Percentiles rank a stretch among this genome's conserved stretches.
Conservation (phyloP, 2,329 filamentous ascomycete species). For the Aspergillus clavatus region DNA sequence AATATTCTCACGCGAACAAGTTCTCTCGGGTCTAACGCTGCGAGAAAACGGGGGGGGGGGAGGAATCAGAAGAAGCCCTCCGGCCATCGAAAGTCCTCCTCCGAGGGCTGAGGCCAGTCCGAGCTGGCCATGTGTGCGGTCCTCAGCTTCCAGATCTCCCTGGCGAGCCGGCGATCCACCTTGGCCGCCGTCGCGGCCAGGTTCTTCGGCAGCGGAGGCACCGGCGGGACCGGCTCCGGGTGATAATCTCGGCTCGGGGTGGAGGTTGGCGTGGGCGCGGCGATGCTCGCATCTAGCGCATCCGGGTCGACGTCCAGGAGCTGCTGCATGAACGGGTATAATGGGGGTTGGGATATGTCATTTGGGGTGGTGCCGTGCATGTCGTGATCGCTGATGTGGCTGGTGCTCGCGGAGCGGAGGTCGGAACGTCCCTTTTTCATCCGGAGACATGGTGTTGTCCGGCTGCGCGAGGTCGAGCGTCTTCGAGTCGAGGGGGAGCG, state of each 20-base stretch:
- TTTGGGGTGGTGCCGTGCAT: no score
- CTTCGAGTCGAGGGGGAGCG: slow-evolving; percentile 14
- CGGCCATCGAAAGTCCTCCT: slow-evolving; percentile 38
- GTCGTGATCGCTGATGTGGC: background rate
- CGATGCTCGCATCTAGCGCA: background rate
- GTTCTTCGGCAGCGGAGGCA: slow-evolving; percentile 37
- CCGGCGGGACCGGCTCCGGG: slow-evolving; percentile 36
- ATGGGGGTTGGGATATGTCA: no score
- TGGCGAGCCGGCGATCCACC: slow-evolving; percentile 18
- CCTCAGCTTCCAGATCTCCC: slow-evolving; percentile 19
- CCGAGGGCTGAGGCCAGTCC: background rate
- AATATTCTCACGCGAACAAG: no score
- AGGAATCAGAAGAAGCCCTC: slow-evolving; percentile 39
- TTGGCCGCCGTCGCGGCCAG: slow-evolving; percentile 26
- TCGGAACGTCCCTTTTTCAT: slow-evolving; percentile 20
- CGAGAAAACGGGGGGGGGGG: no score
- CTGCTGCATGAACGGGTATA: no score
- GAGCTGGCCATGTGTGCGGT: slow-evolving; percentile 4
- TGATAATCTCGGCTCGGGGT: slow-evolving; percentile 12
- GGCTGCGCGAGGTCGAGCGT: slow-evolving; percentile 20
- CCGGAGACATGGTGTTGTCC: slow-evolving; percentile 17
- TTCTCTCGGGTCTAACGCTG: no score
- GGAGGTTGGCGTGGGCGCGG: slow-evolving; percentile 12
- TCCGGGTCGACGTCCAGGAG: slow-evolving; percentile 16
- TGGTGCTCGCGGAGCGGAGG: slow-evolving; percentile 17